Evolutionary conservation across 2,329 filamentous ascomycete species (phyloP).

Genomic region (Sclerotinia glacialis): DNA sequence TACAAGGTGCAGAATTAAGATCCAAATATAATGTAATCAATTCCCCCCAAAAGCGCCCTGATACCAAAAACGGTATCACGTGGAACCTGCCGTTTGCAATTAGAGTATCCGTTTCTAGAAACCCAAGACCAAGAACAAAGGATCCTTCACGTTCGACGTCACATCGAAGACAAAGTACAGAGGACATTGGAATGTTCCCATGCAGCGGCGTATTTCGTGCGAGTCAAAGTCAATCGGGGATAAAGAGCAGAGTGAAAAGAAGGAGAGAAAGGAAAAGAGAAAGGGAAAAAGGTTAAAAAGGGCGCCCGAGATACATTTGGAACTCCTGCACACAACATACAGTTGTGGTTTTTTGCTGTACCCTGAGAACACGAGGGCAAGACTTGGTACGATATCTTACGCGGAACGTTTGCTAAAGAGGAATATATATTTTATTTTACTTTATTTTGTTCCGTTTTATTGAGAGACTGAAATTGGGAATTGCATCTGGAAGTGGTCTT

Average conservation of each 20-base stretch:
- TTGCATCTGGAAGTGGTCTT: too few species aligned
- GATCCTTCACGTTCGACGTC: too few species aligned
- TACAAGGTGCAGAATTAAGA: not conserved
- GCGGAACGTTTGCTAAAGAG: not conserved
- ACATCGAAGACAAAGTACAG: not conserved
- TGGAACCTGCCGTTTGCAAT: not conserved
- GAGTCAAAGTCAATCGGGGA: not conserved
- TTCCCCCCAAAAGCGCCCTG: too few species aligned
- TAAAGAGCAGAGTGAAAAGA: not conserved
- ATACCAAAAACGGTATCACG: not conserved
- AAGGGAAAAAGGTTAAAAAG: not conserved
- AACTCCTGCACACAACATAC: not conserved
- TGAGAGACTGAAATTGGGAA: too few species aligned
- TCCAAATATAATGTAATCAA: not conserved
- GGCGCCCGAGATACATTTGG: not conserved
- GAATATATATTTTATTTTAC: too few species aligned
- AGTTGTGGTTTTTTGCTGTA: not conserved
- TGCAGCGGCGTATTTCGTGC: slow-evolving; percentile 3
- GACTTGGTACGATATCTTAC: not conserved
- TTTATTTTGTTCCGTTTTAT: too few species aligned
- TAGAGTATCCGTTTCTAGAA: not conserved
- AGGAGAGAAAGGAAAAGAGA: not conserved
- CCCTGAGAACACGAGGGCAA: not conserved
- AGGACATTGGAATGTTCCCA: not conserved
- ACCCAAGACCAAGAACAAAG: not conserved